phyloP scores from a whole-genome alignment of 495 filamentous ascomycete species.

The Aspergillus diversus region DNA sequence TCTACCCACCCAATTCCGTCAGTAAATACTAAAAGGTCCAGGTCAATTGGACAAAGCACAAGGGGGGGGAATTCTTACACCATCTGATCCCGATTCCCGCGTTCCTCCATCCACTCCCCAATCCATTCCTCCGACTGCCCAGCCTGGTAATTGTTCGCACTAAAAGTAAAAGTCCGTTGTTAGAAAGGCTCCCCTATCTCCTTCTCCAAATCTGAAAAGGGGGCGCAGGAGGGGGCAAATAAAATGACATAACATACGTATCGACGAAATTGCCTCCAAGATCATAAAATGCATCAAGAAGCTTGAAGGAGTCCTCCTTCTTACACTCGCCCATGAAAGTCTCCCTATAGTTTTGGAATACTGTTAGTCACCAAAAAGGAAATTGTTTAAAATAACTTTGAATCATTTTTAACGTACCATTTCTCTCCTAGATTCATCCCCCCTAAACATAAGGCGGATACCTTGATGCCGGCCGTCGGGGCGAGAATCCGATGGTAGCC shows the following conservation, averaged over 20 bases:
- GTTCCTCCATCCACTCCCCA: slow-evolving; percentile 24
- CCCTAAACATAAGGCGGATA: slow-evolving; percentile 20
- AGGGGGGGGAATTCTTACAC: slow-evolving; percentile 12
- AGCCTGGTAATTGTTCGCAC: slow-evolving; percentile 20
- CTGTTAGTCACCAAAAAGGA: neutral
- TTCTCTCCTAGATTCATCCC: slow-evolving; percentile 18
- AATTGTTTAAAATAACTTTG: neutral
- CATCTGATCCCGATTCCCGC: slow-evolving; percentile 21
- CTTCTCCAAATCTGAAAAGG: neutral
- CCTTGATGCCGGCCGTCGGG: slow-evolving; percentile 18
- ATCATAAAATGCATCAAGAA: slow-evolving; percentile 20
- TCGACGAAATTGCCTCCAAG: slow-evolving; percentile 23
- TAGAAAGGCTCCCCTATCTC: neutral
- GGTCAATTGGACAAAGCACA: neutral
- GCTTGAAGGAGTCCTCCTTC: slow-evolving; percentile 16
- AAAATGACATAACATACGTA: slow-evolving; percentile 11
- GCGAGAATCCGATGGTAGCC: slow-evolving; percentile 22
- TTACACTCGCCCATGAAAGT: slow-evolving; percentile 19
- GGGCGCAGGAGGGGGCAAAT: neutral
- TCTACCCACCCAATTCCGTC: neutral
- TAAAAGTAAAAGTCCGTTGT: neutral
- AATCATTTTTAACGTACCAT: slow-evolving; percentile 4
- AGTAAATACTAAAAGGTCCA: no score
- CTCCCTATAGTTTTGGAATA: neutral
- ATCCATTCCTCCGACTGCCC: slow-evolving; percentile 22